Base-by-base conservation (phyloP, 345 rosid species). In the Rhizophora apiculata region DNA sequence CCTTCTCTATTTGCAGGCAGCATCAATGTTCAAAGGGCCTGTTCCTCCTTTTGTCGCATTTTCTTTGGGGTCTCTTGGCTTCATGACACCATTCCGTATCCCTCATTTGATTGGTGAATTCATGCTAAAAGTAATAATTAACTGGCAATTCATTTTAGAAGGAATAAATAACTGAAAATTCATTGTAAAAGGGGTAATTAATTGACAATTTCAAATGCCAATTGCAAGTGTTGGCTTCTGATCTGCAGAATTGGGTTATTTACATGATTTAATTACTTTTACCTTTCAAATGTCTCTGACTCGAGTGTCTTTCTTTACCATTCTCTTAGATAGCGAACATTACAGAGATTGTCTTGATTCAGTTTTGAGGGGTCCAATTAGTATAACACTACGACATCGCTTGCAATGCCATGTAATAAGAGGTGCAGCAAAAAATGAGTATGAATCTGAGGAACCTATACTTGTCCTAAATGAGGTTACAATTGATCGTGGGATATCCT, bases 61-160 rank as follows among this genome's bases (percentile, higher is more conserved):
- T 81, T 89, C 98, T 43, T 78, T 90, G 69, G 98, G 99, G 65
- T 96, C 99, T 74, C 83, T 96, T 65, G 98, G 98, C 79, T 96
- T 96, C 72, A 96, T 96, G 99, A 96, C 99, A 43, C 97, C 97
- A 70, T 96, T 92, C 77, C 80, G 99, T 96, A 96, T 92, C 97
- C 98, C 86, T 74, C 15, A 36, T 54, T 8, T 46, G 31, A 20
- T 43, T 31, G 21, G 30, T 39, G 3, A 48, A 46, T 36, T 54
- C 74, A 20, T n/a, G 11, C 54, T 66, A 24, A 16, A 63, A 2
- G 30, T 3, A 37, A 37, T 8, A 37, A 9, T 37, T 37, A 1
- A 39, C 46, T 11, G 46, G 46, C 15, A 39, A 9, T 39, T 39
- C 46, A 11, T 39, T 39, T 4, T 9, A 39, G 16, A 10, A 39